Evolutionary conservation across 169 alveolate species (phyloP), one percentile per base, ranked within the genome.

Genomic region (Theileria parva): DNA sequence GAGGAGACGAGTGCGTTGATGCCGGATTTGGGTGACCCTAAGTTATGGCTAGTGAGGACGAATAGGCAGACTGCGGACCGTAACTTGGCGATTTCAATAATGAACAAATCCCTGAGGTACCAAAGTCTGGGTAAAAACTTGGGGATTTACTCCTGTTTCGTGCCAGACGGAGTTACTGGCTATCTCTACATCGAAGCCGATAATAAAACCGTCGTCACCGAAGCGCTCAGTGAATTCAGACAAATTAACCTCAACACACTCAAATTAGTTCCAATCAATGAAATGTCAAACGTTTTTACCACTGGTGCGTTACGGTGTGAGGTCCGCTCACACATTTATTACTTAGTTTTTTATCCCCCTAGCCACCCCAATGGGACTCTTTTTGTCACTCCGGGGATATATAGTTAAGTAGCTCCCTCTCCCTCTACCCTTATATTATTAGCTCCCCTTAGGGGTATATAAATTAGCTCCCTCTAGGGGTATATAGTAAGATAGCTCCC

Each of bases 101-200:
- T 87, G 63, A 90, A 93, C 79, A 93, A 93, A 67, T 88, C 86
- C 79, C 73, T 91, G 67, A 93, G 89, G 60, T 76, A 87, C 50
- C 81, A 91, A 44, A 78, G 77, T 21, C 68, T 69, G 15, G 94
- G 92, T 23, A 86, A 79, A 48, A 79, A 93, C 21, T 63, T 89
- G 69, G 94, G 94, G 48, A 81, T 93, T 34, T 89, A 89, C 63
- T 93, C 95, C 4, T 88, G 93, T 39, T 93, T 89, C 71, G 96
- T 87, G 8, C 93, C 96, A 30, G 95, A 91, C 44, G 89, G 89
- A 50, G 87, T 87, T 51, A 84, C 88, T 34, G 95, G 95, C 0
- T 91, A 87, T 63, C 55, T 93, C 30, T 93, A 93, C 67, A 81
- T 93, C 53, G 96, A 93, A 71, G 96, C 96, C 27, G 96, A 93